Conservation (phyloP, 192 early-diverging fungal genomes). For the Linnemannia schmuckeri region DNA sequence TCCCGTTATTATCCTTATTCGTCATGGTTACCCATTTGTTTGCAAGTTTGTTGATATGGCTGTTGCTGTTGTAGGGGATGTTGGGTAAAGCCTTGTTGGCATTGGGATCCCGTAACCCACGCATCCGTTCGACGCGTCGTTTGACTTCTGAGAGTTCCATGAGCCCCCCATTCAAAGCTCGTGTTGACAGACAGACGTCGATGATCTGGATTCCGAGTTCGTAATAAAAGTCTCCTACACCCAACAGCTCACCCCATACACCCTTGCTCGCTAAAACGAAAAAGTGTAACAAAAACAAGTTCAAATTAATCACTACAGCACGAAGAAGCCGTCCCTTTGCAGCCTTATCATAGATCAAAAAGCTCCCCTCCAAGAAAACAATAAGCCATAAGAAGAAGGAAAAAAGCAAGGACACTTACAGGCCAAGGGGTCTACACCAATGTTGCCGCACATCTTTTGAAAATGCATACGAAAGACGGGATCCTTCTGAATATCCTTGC, state of each 20-base stretch:
- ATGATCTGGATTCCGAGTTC: slow-evolving; percentile 95
- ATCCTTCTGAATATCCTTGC: slow-evolving; percentile 89
- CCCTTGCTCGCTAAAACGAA: slow-evolving; percentile 85
- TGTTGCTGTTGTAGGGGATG: background rate
- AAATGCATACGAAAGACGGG: slow-evolving; percentile 91
- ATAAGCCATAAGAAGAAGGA: background rate
- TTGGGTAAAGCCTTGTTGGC: background rate
- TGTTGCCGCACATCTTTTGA: slow-evolving; percentile 92
- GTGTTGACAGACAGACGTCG: slow-evolving; percentile 88
- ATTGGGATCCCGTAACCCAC: slow-evolving; percentile 58
- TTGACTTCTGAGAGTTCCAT: slow-evolving; percentile 89
- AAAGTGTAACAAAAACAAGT: slow-evolving; percentile 12
- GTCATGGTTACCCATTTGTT: slow-evolving; percentile 31
- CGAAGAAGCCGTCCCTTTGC: no score
- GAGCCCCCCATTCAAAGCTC: slow-evolving; percentile 90
- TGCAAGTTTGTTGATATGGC: background rate
- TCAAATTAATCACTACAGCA: slow-evolving; percentile 65
- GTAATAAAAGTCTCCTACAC: slow-evolving; percentile 98
- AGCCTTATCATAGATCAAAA: no score
- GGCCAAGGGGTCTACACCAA: slow-evolving; percentile 96
- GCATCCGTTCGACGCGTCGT: slow-evolving; percentile 73
- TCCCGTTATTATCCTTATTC: slow-evolving; percentile 26
- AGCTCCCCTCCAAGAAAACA: background rate
- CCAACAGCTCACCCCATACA: slow-evolving; percentile 94
- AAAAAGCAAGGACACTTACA: slow-evolving; percentile 61